phyloP scores from a whole-genome alignment of 176 grass and related monocot genomes.

The Oryza australiensis region DNA sequence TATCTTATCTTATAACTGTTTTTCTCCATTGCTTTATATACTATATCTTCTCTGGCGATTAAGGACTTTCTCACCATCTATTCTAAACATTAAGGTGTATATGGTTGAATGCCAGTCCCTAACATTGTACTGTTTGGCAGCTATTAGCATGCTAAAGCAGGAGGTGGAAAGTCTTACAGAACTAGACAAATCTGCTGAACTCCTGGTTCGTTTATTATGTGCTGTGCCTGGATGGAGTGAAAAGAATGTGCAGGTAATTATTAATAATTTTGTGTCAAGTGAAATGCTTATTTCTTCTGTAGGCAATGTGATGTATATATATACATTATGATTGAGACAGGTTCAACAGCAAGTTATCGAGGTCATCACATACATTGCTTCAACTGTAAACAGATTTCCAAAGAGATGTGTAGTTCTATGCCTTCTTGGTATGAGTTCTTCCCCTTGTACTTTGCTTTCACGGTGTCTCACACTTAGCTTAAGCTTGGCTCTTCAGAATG shows the following conservation, averaged over 20 bases:
- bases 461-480: neutral
- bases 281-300: constrained; percentile 23
- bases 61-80: neutral
- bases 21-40: neutral
- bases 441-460: neutral
- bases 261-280: constrained; percentile 21
- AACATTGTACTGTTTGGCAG: constrained; percentile 51
- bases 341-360: constrained; percentile 98
- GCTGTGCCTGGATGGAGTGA: constrained; percentile 94
- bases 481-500: neutral
- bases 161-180: constrained; percentile 81
- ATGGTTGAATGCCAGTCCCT: neutral
- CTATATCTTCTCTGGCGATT: neutral
- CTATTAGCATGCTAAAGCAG: constrained; percentile 78
- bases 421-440: constrained; percentile 64
- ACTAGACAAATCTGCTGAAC: constrained; percentile 78
- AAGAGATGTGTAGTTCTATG: constrained; percentile 92
- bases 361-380: constrained; percentile 74
- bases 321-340: constrained; percentile 56
- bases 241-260: constrained; percentile 93
- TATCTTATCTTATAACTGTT: neutral
- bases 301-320: neutral
- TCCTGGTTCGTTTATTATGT: constrained; percentile 89
- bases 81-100: neutral
- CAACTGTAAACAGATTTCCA: constrained; percentile 82